Evolutionary conservation across 495 filamentous ascomycete genomes (phyloP).

Genomic region (Penicillium nucicola): DNA sequence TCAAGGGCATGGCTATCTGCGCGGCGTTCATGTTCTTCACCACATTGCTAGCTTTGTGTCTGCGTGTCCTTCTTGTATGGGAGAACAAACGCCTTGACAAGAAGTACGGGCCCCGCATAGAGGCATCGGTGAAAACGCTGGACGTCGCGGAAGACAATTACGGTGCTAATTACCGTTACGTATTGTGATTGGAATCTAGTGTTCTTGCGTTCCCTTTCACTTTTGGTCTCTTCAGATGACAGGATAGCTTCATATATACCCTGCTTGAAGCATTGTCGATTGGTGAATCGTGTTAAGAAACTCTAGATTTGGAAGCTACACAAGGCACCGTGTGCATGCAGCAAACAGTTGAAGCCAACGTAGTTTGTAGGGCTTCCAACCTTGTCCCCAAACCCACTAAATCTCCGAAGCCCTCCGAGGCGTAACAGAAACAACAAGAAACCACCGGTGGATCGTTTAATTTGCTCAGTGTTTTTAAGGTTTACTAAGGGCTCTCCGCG

Average conservation of each 20-base stretch:
- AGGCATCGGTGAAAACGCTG: conserved; percentile 11
- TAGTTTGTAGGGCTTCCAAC: not conserved
- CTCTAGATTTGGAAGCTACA: not conserved
- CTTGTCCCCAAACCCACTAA: not conserved
- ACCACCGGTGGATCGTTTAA: not conserved
- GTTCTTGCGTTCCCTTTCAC: too few species aligned
- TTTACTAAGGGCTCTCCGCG: too few species aligned
- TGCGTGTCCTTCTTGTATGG: conserved; percentile 57
- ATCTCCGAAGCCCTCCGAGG: not conserved
- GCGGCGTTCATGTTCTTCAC: conserved; percentile 73
- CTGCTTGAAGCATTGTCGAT: not conserved
- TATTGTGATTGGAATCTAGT: conserved; percentile 30
- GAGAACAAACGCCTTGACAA: conserved; percentile 60
- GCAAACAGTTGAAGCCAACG: too few species aligned
- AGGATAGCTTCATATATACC: not conserved
- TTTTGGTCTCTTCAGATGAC: too few species aligned
- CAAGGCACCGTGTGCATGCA: not conserved
- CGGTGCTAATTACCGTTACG: conserved; percentile 45
- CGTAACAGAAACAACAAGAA: not conserved
- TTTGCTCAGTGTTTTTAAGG: not conserved
- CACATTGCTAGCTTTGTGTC: conserved; percentile 48
- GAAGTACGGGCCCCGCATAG: conserved; percentile 37
- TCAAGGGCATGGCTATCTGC: conserved; percentile 65
- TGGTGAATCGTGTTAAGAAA: not conserved
- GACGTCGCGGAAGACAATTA: conserved; percentile 49